phyloP scores from a whole-genome alignment of 805 yeast genomes.

The Nakazawaea pomicola region DNA sequence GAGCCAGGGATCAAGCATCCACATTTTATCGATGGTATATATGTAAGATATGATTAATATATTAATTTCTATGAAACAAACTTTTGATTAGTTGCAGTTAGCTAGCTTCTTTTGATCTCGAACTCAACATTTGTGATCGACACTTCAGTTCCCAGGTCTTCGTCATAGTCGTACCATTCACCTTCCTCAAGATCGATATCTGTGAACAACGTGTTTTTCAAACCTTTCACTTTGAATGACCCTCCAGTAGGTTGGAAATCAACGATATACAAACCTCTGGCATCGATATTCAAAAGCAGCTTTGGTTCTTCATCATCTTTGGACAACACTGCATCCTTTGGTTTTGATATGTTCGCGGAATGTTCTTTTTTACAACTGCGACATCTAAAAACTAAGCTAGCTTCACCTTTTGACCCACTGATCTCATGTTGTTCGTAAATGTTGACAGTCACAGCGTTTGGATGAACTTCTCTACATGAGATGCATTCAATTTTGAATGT shows the following conservation, averaged over 20 bases:
- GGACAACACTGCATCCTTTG: conserved; percentile 27
- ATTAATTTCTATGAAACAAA: background rate
- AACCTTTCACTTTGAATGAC: conserved; percentile 49
- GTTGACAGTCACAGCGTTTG: conserved; percentile 65
- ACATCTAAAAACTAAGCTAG: conserved; percentile 78
- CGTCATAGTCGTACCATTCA: conserved; percentile 97
- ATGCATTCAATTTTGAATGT: conserved; percentile 72
- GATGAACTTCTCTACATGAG: conserved; percentile 73
- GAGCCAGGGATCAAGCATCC: conserved; percentile 74
- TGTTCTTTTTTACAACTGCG: conserved; percentile 46
- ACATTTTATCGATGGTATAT: conserved; percentile 69
- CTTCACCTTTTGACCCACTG: conserved; percentile 72
- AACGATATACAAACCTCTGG: conserved; percentile 76
- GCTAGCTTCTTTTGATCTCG: conserved; percentile 38
- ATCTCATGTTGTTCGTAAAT: conserved; percentile 61
- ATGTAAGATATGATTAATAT: conserved; percentile 48
- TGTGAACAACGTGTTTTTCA: conserved; percentile 46
- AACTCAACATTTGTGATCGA: conserved; percentile 71
- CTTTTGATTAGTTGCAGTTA: background rate
- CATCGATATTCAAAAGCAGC: conserved; percentile 65
- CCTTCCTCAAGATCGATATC: conserved; percentile 71
- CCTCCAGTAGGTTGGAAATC: conserved; percentile 63
- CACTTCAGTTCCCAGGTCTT: conserved; percentile 73
- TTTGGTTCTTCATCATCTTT: conserved; percentile 37
- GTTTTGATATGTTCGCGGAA: conserved; percentile 13